Percentiles rank a stretch among this genome's conserved stretches.
Conservation (phyloP, 1,284 basidiomycete species). For the Malassezia japonica region DNA sequence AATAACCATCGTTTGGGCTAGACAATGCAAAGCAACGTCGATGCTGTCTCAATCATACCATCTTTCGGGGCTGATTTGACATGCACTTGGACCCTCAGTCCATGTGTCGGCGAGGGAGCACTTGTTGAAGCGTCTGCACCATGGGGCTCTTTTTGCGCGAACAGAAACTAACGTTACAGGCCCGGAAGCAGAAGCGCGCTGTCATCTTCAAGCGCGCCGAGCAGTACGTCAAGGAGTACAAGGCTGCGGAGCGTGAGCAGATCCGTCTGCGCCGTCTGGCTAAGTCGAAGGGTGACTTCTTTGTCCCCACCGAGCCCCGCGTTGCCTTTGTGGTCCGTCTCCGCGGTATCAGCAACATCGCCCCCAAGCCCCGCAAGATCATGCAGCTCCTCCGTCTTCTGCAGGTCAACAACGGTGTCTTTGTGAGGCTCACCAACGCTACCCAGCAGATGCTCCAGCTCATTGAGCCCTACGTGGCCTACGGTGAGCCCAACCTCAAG, state of each 20-base stretch:
- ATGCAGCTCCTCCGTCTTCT: slow-evolving; percentile 94
- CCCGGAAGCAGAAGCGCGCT: slow-evolving; percentile 61
- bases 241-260: slow-evolving; percentile 86
- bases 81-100: no score
- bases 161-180: slow-evolving; percentile 7
- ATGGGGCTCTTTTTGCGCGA: no score
- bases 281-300: slow-evolving; percentile 87
- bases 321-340: slow-evolving; percentile 94
- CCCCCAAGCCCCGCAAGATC: slow-evolving; percentile 98
- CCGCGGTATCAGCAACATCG: slow-evolving; percentile 93
- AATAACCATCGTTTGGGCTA: slow-evolving; percentile 38
- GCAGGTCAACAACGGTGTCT: slow-evolving; percentile 99
- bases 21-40: slow-evolving; percentile 22
- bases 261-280: slow-evolving; percentile 88
- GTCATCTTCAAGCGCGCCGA: slow-evolving; percentile 99
- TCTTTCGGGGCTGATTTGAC: slow-evolving; percentile 47
- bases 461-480: slow-evolving; percentile 87
- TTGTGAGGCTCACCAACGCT: slow-evolving; percentile 91
- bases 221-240: slow-evolving; percentile 95
- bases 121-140: no score
- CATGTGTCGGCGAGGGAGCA: neutral
- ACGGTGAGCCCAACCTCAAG: slow-evolving; percentile 86
- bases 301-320: slow-evolving; percentile 91
- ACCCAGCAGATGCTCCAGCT: slow-evolving; percentile 96
- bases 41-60: slow-evolving; percentile 48